Evolutionary conservation across 352 stramenopile genomes (phyloP).

Genomic region (Phytopythium sindhum): DNA sequence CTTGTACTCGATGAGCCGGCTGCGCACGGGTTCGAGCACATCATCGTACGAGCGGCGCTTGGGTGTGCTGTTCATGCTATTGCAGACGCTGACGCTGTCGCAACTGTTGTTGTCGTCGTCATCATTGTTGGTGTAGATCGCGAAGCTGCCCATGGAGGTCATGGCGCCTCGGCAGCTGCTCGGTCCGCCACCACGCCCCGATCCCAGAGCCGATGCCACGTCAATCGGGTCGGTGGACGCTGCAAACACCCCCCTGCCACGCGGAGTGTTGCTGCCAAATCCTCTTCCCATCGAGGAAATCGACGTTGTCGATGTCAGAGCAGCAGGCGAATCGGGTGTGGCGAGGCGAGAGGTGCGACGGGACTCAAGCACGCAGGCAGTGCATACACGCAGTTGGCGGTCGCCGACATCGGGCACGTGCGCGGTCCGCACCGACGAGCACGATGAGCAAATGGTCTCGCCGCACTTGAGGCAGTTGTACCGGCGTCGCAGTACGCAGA

Average conservation of each 20-base stretch:
- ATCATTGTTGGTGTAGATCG: constrained; percentile 14
- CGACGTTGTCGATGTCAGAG: constrained; percentile 6
- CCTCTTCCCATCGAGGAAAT: not conserved
- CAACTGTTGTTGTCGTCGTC: constrained; percentile 7
- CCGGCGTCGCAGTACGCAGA: constrained; percentile 61
- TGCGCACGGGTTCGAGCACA: constrained; percentile 69
- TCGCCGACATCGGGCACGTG: constrained; percentile 70
- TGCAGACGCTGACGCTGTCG: not conserved
- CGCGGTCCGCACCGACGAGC: constrained; percentile 57
- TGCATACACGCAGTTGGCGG: constrained; percentile 76
- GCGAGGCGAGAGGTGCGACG: constrained; percentile 49
- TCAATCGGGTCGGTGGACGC: constrained; percentile 5
- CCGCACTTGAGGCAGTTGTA: constrained; percentile 87
- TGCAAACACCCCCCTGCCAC: not conserved
- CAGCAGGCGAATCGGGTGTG: constrained; percentile 10
- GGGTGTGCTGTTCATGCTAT: not conserved
- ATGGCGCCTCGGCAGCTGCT: constrained; percentile 2
- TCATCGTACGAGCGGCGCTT: constrained; percentile 75
- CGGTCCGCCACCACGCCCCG: not conserved
- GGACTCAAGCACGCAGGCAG: constrained; percentile 67
- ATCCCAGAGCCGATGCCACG: constrained; percentile 9
- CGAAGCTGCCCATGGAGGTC: constrained; percentile 47
- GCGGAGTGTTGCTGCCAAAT: not conserved
- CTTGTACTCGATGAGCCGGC: constrained; percentile 79
- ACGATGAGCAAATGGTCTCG: constrained; percentile 76